These are phyloP conservation scores for Hypholoma fasciculare DNA, from an alignment of 768 basidiomycete genomes.

Conservation along the genomic window DNA sequence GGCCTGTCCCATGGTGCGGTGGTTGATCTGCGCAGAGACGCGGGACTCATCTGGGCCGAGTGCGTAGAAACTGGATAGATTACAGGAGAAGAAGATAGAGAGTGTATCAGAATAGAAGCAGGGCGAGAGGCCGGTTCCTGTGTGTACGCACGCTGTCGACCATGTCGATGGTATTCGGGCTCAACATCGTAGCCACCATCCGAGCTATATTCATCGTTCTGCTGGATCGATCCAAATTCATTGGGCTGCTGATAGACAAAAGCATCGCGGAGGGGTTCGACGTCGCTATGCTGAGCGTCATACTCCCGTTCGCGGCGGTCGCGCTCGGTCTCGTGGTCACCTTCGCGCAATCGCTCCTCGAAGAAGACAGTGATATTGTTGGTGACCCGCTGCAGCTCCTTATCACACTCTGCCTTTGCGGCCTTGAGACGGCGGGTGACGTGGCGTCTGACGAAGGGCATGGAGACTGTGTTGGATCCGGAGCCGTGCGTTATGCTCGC, in stretches of 20 bases:
- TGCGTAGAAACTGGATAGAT: slow-evolving; percentile 60
- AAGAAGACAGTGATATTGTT: slow-evolving; percentile 94
- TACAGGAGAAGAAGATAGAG: slow-evolving; percentile 49
- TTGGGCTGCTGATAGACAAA: slow-evolving; percentile 59
- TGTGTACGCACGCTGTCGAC: slow-evolving; percentile 75
- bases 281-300: slow-evolving; percentile 58
- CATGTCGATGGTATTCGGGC: slow-evolving; percentile 61
- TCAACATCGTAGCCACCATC: slow-evolving; percentile 87
- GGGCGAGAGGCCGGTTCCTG: slow-evolving; percentile 30
- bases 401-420: slow-evolving; percentile 96
- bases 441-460: slow-evolving; percentile 92
- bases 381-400: slow-evolving; percentile 91
- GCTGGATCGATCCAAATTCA: slow-evolving; percentile 50
- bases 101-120: slow-evolving; percentile 47
- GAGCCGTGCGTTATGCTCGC: slow-evolving; percentile 39
- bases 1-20: slow-evolving; percentile 69
- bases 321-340: slow-evolving; percentile 69
- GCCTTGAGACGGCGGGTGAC: slow-evolving; percentile 91
- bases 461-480: slow-evolving; percentile 77
- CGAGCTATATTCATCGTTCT: slow-evolving; percentile 72
- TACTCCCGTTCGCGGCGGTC: slow-evolving; percentile 58
- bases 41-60: slow-evolving; percentile 66
- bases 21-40: slow-evolving; percentile 65
- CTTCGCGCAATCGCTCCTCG: slow-evolving; percentile 84
- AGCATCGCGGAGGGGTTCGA: slow-evolving; percentile 59